Percentiles rank a stretch among this genome's conserved stretches.
Evolutionary conservation across 2,329 filamentous ascomycete species (phyloP).

Genomic region (Cladophialophora yegresii): DNA sequence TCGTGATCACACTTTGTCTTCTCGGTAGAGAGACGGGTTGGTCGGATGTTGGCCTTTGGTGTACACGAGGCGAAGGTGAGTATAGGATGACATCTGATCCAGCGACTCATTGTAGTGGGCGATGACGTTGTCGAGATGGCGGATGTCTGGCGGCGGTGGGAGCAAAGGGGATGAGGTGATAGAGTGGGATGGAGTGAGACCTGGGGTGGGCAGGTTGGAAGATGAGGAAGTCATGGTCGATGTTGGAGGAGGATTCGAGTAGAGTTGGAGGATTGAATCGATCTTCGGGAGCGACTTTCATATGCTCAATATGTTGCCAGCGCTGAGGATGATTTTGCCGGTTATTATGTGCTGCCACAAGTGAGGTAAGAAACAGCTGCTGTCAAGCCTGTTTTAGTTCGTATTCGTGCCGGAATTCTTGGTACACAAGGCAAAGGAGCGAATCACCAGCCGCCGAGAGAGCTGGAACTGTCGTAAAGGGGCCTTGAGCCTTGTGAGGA

Average conservation of each 20-base stretch:
- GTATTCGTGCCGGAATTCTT: background rate
- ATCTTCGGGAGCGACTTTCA: background rate
- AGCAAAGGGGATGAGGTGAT: conserved; percentile 16
- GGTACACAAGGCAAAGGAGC: background rate
- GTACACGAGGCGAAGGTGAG: conserved; percentile 26
- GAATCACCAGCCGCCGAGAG: background rate
- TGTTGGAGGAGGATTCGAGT: background rate
- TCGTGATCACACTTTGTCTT: conserved; percentile 37
- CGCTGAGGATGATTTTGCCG: background rate
- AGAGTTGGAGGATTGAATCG: background rate
- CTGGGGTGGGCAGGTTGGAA: conserved; percentile 13
- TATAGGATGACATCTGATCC: conserved; percentile 25
- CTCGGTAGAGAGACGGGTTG: conserved; percentile 13
- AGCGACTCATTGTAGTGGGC: conserved; percentile 35
- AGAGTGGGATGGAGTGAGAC: conserved; percentile 15
- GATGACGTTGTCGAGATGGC: conserved; percentile 29
- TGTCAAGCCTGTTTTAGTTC: background rate
- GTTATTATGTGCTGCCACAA: background rate
- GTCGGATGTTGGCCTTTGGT: conserved; percentile 27
- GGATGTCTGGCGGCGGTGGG: conserved; percentile 15
- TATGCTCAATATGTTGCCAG: background rate
- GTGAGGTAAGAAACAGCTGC: background rate
- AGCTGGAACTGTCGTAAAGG: background rate
- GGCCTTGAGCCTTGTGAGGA: background rate
- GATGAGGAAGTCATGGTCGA: conserved; percentile 9